Evolutionary conservation across 768 basidiomycete species (phyloP).

Genomic region (Fomitopsis pulvina): DNA sequence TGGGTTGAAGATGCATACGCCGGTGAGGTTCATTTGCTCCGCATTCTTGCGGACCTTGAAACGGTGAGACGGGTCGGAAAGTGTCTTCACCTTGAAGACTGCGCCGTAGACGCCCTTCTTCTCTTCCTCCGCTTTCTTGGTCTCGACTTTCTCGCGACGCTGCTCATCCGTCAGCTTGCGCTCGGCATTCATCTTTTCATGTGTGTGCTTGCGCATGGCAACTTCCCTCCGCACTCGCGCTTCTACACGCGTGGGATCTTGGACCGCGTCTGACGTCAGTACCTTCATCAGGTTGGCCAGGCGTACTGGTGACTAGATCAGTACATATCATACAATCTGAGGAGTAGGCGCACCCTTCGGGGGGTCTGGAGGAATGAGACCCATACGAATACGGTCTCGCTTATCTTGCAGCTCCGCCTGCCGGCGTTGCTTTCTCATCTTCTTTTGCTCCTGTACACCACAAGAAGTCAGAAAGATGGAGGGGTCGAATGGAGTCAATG

Average conservation of each 20-base stretch:
- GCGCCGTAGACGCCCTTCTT: constrained; percentile 77
- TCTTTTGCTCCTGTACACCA: constrained; percentile 75
- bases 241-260: constrained; percentile 97
- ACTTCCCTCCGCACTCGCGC: constrained; percentile 93
- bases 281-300: constrained; percentile 97
- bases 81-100: constrained; percentile 88
- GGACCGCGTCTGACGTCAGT: constrained; percentile 90
- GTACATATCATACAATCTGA: not conserved
- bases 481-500: not conserved
- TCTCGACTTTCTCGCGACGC: constrained; percentile 78
- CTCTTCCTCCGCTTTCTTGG: constrained; percentile 83
- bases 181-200: constrained; percentile 91
- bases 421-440: constrained; percentile 86
- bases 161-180: constrained; percentile 92
- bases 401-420: constrained; percentile 91
- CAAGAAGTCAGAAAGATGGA: not conserved
- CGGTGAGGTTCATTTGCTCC: constrained; percentile 81
- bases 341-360: constrained; percentile 68
- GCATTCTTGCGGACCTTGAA: constrained; percentile 98
- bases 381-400: constrained; percentile 93
- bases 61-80: constrained; percentile 88
- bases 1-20: constrained; percentile 87
- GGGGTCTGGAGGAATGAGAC: constrained; percentile 87
- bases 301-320: constrained; percentile 51
- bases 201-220: constrained; percentile 77